These are phyloP conservation scores for Telfairia occidentalis DNA, from an alignment of 331 rosid species.

Conservation along the genomic window DNA sequence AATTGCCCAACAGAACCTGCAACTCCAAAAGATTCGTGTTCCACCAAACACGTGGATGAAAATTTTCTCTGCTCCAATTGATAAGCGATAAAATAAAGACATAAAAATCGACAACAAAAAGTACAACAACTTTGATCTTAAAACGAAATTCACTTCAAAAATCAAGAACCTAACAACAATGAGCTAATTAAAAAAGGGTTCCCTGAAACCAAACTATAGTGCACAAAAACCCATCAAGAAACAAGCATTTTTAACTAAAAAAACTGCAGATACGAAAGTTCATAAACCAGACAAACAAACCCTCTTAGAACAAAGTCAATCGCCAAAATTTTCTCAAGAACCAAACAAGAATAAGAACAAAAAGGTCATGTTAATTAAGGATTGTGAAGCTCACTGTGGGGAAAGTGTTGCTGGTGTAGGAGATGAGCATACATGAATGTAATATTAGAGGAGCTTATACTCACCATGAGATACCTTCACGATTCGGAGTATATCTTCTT, in stretches of 20 bases:
- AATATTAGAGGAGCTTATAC: too few species aligned
- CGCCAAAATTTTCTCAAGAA: neutral
- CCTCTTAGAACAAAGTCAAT: neutral
- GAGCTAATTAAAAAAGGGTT: neutral
- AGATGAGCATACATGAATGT: constrained; percentile 99
- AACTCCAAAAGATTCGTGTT: neutral
- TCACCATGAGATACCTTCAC: too few species aligned
- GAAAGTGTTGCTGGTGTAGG: constrained; percentile 97
- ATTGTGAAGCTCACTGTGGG: constrained; percentile 48
- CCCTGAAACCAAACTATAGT: too few species aligned
- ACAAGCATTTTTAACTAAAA: neutral
- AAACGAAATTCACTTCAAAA: neutral
- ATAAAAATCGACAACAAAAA: neutral
- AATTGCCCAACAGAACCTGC: neutral
- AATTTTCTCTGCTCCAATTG: neutral
- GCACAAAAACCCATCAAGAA: neutral
- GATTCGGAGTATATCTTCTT: too few species aligned
- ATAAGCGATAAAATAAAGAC: neutral
- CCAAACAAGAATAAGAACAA: constrained; percentile 17
- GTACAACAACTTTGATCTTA: neutral
- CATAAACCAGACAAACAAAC: neutral
- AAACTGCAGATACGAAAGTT: neutral
- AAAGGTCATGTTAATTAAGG: neutral
- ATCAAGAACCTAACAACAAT: neutral
- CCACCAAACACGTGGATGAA: constrained; percentile 1